These are phyloP conservation scores for Aspergillus mulundensis DNA, from an alignment of 495 filamentous ascomycete species.

Conservation along the genomic window DNA sequence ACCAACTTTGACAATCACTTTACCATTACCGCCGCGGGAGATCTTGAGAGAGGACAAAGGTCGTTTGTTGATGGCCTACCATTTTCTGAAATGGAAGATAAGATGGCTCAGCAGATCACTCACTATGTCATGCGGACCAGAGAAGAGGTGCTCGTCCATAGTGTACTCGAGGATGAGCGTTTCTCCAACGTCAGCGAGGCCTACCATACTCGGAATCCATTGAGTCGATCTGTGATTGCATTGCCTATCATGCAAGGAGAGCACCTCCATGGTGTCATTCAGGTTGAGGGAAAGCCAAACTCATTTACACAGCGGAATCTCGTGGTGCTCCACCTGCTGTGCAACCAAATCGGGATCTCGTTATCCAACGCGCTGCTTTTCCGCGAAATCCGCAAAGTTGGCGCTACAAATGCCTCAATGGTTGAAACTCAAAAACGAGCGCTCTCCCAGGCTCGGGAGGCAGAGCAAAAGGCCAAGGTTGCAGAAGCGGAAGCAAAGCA, in stretches of 20 bases:
- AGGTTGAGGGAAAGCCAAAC: conserved; percentile 78
- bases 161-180: conserved; percentile 77
- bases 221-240: conserved; percentile 75
- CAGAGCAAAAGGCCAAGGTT: conserved; percentile 76
- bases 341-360: conserved; percentile 86
- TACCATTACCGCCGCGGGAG: conserved; percentile 73
- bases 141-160: conserved; percentile 78
- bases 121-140: conserved; percentile 80
- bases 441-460: conserved; percentile 70
- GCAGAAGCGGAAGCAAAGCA: conserved; percentile 81
- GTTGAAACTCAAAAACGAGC: conserved; percentile 80
- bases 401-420: conserved; percentile 79
- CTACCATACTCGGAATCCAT: conserved; percentile 63
- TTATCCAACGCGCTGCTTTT: conserved; percentile 83
- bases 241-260: conserved; percentile 78
- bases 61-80: conserved; percentile 58
- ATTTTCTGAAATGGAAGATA: conserved; percentile 57
- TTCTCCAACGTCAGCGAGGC: conserved; percentile 75
- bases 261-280: conserved; percentile 76
- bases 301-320: conserved; percentile 87
- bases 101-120: conserved; percentile 73
- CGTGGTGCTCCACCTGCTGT: conserved; percentile 77
- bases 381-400: conserved; percentile 74
- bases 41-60: conserved; percentile 57
- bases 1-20: conserved; percentile 69